Percentiles rank a stretch among this genome's conserved stretches.
phyloP scores from a whole-genome alignment of 352 stramenopile species.

The Globisporangium paddicum region DNA sequence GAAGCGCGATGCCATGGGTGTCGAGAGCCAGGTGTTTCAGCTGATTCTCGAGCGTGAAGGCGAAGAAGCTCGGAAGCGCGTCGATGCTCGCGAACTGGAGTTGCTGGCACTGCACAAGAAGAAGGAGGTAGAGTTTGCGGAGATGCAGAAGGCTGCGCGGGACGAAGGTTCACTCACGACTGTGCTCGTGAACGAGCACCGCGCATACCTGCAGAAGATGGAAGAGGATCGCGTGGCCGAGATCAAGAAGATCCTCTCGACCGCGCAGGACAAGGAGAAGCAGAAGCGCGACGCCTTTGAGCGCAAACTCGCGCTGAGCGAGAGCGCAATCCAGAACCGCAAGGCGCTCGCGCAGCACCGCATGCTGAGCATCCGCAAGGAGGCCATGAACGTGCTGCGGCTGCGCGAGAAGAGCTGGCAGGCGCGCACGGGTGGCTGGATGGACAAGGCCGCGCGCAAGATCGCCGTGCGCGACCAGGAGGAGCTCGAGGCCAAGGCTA shows the following conservation, averaged over 20 bases:
- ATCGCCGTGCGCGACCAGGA: slow-evolving; percentile 89
- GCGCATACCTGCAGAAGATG: slow-evolving; percentile 73
- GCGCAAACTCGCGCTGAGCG: slow-evolving; percentile 63
- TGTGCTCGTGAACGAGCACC: slow-evolving; percentile 75
- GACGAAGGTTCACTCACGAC: slow-evolving; percentile 56
- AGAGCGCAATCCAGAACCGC: slow-evolving; percentile 72
- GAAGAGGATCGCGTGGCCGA: slow-evolving; percentile 68
- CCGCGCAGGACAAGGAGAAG: slow-evolving; percentile 39
- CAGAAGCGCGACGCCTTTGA: slow-evolving; percentile 77
- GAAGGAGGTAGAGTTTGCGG: slow-evolving; percentile 74
- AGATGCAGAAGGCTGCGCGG: slow-evolving; percentile 56
- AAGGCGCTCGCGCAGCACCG: slow-evolving; percentile 66
- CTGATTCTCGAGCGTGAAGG: slow-evolving; percentile 56
- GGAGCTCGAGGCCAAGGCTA: slow-evolving; percentile 71
- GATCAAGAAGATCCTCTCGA: slow-evolving; percentile 43
- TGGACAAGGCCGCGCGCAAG: slow-evolving; percentile 85
- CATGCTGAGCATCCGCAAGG: slow-evolving; percentile 69
- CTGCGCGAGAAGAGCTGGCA: slow-evolving; percentile 83
- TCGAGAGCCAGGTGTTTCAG: slow-evolving; percentile 56
- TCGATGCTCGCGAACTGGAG: slow-evolving; percentile 74
- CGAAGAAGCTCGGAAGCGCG: slow-evolving; percentile 31
- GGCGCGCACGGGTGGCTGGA: slow-evolving; percentile 65
- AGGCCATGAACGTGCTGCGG: slow-evolving; percentile 67
- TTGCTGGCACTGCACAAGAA: slow-evolving; percentile 63
- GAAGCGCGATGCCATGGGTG: slow-evolving; percentile 55